Evolutionary conservation across 1,139 yeast species (phyloP).

Genomic region (Zygotorulaspora mrakii): DNA sequence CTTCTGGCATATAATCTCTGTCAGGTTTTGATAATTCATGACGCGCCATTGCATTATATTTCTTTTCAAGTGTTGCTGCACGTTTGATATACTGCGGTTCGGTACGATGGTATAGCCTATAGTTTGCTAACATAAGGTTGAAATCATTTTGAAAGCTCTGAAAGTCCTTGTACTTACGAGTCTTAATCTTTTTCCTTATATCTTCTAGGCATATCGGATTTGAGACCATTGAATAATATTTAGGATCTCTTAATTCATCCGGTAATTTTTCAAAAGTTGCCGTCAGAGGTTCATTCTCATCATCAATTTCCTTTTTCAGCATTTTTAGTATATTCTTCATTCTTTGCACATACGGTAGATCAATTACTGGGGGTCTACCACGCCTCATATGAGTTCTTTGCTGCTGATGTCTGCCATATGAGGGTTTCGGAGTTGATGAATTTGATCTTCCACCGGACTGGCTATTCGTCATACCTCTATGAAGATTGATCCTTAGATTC

Average conservation of each 20-base stretch:
- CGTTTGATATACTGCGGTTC: constrained; percentile 54
- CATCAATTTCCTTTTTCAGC: constrained; percentile 66
- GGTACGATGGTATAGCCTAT: constrained; percentile 62
- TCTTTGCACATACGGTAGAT: constrained; percentile 88
- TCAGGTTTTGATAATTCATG: constrained; percentile 80
- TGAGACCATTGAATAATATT: constrained; percentile 59
- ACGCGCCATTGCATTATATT: constrained; percentile 57
- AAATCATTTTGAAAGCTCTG: constrained; percentile 76
- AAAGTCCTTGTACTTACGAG: constrained; percentile 73
- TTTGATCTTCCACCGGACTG: constrained; percentile 21
- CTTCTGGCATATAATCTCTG: constrained; percentile 67
- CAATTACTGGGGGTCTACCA: constrained; percentile 95
- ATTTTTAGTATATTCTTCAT: constrained; percentile 82
- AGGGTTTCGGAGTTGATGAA: constrained; percentile 27
- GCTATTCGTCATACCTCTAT: constrained; percentile 17
- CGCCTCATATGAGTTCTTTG: constrained; percentile 49
- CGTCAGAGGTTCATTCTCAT: constrained; percentile 49
- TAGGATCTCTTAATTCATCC: constrained; percentile 59
- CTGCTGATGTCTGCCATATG: constrained; percentile 24
- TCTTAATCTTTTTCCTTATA: constrained; percentile 78
- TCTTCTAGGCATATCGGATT: constrained; percentile 80
- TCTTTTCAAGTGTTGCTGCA: constrained; percentile 57
- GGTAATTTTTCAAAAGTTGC: constrained; percentile 78
- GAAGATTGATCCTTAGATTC: constrained; percentile 18
- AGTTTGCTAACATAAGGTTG: constrained; percentile 69